Conservation (phyloP, 2,329 filamentous ascomycete species). For the Pyrenophora teres region DNA sequence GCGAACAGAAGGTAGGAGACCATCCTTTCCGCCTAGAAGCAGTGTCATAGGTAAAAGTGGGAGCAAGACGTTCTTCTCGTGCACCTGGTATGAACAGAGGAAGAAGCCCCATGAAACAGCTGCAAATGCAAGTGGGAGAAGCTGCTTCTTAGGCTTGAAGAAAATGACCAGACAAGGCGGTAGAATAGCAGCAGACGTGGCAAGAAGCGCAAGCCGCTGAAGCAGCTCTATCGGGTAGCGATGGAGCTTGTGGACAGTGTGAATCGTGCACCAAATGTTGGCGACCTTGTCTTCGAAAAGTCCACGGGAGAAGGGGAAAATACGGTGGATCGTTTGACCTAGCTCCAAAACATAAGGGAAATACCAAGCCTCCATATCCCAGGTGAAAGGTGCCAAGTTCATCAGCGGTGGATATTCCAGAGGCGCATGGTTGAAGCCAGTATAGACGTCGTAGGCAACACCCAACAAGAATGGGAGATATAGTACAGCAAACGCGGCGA, state of each 20-base stretch:
- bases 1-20: constrained; percentile 74
- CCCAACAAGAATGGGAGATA: constrained; percentile 76
- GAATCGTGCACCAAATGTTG: constrained; percentile 95
- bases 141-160: constrained; percentile 73
- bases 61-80: constrained; percentile 94
- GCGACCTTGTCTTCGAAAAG: constrained; percentile 99
- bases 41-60: constrained; percentile 93
- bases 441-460: constrained; percentile 69
- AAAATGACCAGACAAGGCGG: constrained; percentile 82
- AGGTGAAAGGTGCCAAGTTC: constrained; percentile 37
- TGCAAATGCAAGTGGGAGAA: constrained; percentile 80
- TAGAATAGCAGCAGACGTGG: constrained; percentile 76
- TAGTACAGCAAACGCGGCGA: constrained; percentile 73
- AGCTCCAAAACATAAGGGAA: constrained; percentile 79
- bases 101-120: constrained; percentile 96
- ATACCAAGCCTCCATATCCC: constrained; percentile 67
- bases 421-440: constrained; percentile 59
- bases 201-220: constrained; percentile 73
- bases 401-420: constrained; percentile 8
- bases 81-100: constrained; percentile 95
- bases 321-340: constrained; percentile 82
- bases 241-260: constrained; percentile 86
- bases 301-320: constrained; percentile 94
- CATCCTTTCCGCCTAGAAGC: constrained; percentile 76
- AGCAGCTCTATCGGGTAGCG: constrained; percentile 72